Evolutionary conservation across 768 basidiomycete genomes (phyloP).

Genomic region (Holtermanniella nyarrowii): DNA sequence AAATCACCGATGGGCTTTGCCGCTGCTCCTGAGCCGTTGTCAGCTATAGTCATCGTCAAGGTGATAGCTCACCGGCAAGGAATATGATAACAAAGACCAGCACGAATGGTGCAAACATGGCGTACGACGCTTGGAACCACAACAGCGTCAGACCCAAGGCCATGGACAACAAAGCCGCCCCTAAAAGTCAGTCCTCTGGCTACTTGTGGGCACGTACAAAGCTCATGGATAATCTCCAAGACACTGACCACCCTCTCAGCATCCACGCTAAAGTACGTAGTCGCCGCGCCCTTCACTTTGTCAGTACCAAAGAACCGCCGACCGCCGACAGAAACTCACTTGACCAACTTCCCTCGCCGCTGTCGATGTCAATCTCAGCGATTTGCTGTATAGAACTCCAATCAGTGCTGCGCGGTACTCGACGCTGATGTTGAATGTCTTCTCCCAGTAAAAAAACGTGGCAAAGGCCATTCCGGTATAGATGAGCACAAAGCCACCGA

Average conservation of each 20-base stretch:
- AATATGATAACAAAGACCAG: constrained; percentile 2
- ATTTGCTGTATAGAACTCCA: constrained; percentile 1
- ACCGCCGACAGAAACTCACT: too few species aligned
- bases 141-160: constrained; percentile 2
- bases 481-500: constrained; percentile 6
- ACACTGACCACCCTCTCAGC: background rate
- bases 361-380: background rate
- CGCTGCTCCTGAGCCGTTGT: background rate
- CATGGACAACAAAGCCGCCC: background rate
- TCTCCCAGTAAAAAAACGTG: background rate
- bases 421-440: background rate
- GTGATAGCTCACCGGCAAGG: background rate
- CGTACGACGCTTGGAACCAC: constrained; percentile 2
- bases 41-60: too few species aligned
- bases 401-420: constrained; percentile 1
- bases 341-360: constrained; percentile 4
- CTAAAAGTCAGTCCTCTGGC: background rate
- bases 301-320: too few species aligned
- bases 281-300: constrained; percentile 3
- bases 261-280: constrained; percentile 7
- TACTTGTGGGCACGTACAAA: background rate
- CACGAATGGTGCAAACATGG: background rate
- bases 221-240: constrained; percentile 1
- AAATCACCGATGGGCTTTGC: background rate
- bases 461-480: background rate